Conservation (phyloP, 192 early-diverging fungal species). For the Linnemannia hyalina region DNA sequence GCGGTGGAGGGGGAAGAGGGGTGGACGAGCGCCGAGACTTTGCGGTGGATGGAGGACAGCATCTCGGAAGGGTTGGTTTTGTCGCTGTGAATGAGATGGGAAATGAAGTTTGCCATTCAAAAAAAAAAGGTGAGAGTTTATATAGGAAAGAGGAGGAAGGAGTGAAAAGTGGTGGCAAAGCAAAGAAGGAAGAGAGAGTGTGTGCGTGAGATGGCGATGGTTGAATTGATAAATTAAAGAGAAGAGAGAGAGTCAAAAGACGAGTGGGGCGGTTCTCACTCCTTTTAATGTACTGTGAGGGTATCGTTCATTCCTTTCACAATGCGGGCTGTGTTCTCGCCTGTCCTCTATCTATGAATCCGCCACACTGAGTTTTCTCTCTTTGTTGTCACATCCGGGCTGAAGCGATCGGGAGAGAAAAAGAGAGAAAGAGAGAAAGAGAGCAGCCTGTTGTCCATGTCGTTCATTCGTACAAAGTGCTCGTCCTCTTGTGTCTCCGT, state of each 20-base stretch:
- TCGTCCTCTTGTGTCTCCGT: background rate
- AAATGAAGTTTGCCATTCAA: background rate
- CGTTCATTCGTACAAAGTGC: background rate
- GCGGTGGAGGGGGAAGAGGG: background rate
- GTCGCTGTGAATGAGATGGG: background rate
- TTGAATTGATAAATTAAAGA: too few relatives aligned
- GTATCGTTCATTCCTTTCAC: too few relatives aligned
- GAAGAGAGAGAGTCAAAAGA: too few relatives aligned
- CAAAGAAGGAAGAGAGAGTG: too few relatives aligned
- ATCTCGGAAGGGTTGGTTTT: background rate
- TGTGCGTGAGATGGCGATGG: too few relatives aligned
- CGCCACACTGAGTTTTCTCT: too few relatives aligned
- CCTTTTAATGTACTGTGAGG: too few relatives aligned
- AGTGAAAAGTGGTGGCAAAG: background rate
- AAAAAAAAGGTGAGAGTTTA: background rate
- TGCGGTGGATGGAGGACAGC: background rate
- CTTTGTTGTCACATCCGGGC: too few relatives aligned
- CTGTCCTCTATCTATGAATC: too few relatives aligned
- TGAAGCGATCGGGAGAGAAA: too few relatives aligned
- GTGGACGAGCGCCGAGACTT: slow-evolving; percentile 6
- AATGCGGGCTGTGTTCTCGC: too few relatives aligned
- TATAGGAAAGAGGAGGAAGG: background rate
- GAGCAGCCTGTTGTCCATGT: background rate
- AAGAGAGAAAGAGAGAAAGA: background rate
- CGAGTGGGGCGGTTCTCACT: too few relatives aligned